Percentiles rank a stretch among this genome's conserved stretches.
phyloP scores from a whole-genome alignment of 768 basidiomycete species.

The Trametes cubensis region DNA sequence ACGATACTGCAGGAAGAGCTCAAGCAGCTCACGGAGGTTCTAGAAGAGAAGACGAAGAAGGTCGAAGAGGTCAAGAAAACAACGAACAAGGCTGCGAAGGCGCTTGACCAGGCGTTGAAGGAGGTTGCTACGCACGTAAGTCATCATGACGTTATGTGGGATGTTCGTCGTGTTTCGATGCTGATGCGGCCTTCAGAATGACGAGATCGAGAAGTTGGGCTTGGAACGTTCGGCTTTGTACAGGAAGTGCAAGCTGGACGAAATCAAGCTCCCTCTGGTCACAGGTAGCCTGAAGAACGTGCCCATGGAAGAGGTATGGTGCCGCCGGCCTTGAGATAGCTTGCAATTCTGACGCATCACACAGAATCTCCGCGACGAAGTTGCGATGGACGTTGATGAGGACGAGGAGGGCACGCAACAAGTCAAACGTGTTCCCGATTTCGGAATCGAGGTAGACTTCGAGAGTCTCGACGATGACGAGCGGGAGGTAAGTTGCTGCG shows the following conservation, averaged over 20 bases:
- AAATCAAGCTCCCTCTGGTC: conserved; percentile 79
- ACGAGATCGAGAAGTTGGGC: conserved; percentile 87
- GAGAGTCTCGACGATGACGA: conserved; percentile 73
- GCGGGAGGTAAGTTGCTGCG: conserved; percentile 50
- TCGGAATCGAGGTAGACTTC: conserved; percentile 91
- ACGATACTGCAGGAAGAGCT: conserved; percentile 63
- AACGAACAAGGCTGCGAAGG: conserved; percentile 68
- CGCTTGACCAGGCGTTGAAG: conserved; percentile 85
- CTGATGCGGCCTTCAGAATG: conserved; percentile 52
- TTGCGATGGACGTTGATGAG: conserved; percentile 91
- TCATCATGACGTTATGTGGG: not conserved
- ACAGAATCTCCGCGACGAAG: conserved; percentile 80
- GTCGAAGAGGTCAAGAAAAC: conserved; percentile 79
- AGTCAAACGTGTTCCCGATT: conserved; percentile 73
- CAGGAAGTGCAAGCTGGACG: conserved; percentile 91
- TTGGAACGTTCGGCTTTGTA: conserved; percentile 87
- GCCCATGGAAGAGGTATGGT: conserved; percentile 88
- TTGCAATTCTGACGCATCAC: not conserved
- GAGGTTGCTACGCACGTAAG: conserved; percentile 82
- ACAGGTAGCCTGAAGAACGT: conserved; percentile 82
- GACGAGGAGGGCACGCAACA: conserved; percentile 82
- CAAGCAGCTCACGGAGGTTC: conserved; percentile 55
- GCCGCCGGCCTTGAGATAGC: not conserved
- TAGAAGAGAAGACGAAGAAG: conserved; percentile 72
- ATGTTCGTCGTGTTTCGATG: not conserved